These are phyloP conservation scores for Cytospora leucostoma DNA, from an alignment of 2,329 filamentous ascomycete genomes.

Conservation along the genomic window DNA sequence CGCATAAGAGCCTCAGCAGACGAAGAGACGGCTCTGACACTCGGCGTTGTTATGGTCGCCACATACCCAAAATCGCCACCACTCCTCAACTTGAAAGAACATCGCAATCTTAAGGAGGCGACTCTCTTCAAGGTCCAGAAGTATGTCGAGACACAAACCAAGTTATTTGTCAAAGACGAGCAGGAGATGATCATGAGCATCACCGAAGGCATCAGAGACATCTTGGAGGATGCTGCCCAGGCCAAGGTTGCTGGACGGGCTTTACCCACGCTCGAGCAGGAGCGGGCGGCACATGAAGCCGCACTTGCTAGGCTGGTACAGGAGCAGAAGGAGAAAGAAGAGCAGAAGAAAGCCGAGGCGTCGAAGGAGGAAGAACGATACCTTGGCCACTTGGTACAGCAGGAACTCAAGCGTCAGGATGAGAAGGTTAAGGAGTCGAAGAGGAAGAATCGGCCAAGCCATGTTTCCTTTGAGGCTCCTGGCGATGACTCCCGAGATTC, in stretches of 20 bases:
- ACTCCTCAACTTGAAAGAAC: conserved; percentile 66
- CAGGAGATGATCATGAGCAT: conserved; percentile 66
- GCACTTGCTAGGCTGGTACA: conserved; percentile 62
- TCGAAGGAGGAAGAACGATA: conserved; percentile 69
- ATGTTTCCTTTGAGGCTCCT: conserved; percentile 18
- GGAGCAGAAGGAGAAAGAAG: conserved; percentile 56
- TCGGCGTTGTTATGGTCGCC: conserved; percentile 81
- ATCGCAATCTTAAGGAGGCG: conserved; percentile 66
- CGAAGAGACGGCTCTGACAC: conserved; percentile 66
- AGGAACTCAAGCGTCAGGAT: conserved; percentile 69
- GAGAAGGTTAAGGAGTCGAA: conserved; percentile 66
- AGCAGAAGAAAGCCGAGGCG: conserved; percentile 56
- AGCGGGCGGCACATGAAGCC: conserved; percentile 80
- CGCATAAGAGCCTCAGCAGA: conserved; percentile 74
- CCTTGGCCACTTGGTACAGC: conserved; percentile 69
- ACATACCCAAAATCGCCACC: conserved; percentile 89
- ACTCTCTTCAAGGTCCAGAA: conserved; percentile 71
- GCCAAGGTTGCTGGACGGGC: conserved; percentile 73
- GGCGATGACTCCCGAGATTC: conserved; percentile 36
- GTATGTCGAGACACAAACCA: conserved; percentile 60
- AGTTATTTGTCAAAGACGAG: conserved; percentile 52
- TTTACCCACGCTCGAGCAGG: conserved; percentile 84
- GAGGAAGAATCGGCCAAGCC: conserved; percentile 52
- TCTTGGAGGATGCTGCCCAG: conserved; percentile 83
- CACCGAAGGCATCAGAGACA: conserved; percentile 68